Evolutionary conservation across 257 asterid genomes (phyloP), one percentile per base, ranked within the genome.

Genomic region (Ophiorrhiza pumila): DNA sequence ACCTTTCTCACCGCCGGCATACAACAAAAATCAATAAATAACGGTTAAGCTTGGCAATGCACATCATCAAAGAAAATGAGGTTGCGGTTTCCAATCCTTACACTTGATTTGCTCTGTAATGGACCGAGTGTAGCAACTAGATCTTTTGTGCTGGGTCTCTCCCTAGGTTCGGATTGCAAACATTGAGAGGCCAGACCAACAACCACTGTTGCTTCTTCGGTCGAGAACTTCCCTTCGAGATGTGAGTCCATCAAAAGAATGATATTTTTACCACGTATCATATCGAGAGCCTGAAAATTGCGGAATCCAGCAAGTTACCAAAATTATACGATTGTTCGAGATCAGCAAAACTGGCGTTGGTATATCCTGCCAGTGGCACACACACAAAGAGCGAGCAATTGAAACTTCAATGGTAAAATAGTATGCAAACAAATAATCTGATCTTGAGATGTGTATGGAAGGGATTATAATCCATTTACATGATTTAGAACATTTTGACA

Each of bases 261-360:
- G 77, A 92, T 92, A 78, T 90, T 92, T 79, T 85, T 92, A 55
- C 96, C 98, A 31, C 94, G 88, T 80, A 88, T 90, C 98, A 92
- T 90, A 70, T 92, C 96, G 46, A 92, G 84, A 27, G 96, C 97
- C 97, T 92, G 90, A 71, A 61, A 79, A 65, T 65, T 65, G 12
- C 27, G n/a, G 46, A 49, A 74, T 56, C 32, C 32, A 41, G 47
- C 34, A 67, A 34, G 49, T 66, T 14, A 43, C 47, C 14, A 14
- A 0, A 35, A 50, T 49, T 43, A 69, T 52, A 18, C 34, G 62
- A 50, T 50, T 7, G 12, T 27, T 18, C 34, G n/a, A 18, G 32
- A 9, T 56, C 62, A 27, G 62, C 60, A 25, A 56, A 59, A 31
- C 3, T 25, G 14, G 41, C 41, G 31, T 35, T 31, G 65, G 12